These are phyloP conservation scores for Zychaea mexicana DNA, from an alignment of 371 early-diverging fungal species.

Conservation along the genomic window DNA sequence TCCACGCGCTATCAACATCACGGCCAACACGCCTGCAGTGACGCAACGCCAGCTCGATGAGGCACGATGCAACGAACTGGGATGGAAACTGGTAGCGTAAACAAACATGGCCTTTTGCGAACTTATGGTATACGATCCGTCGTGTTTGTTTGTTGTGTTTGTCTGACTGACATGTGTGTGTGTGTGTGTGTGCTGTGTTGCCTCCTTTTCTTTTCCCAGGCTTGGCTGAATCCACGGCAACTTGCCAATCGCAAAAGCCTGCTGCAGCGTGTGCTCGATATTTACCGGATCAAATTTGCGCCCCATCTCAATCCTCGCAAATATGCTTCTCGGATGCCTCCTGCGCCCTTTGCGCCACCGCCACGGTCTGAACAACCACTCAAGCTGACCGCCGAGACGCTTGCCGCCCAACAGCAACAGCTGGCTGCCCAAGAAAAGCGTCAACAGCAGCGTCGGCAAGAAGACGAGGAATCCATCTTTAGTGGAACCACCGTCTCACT, in stretches of 20 bases:
- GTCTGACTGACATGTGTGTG: not conserved
- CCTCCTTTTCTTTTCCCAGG: slow-evolving; percentile 8
- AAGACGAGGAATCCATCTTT: slow-evolving; percentile 23
- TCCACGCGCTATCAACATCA: slow-evolving; percentile 42
- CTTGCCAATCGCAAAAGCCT: slow-evolving; percentile 48
- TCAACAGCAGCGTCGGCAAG: slow-evolving; percentile 1
- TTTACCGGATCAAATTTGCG: slow-evolving; percentile 42
- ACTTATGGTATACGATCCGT: not conserved
- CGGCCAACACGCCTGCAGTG: slow-evolving; percentile 21
- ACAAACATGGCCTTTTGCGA: not conserved
- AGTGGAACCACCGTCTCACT: slow-evolving; percentile 47
- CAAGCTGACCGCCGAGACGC: slow-evolving; percentile 13
- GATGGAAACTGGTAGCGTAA: slow-evolving; percentile 45
- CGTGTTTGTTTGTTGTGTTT: not conserved
- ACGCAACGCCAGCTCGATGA: slow-evolving; percentile 43
- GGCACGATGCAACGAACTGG: slow-evolving; percentile 50
- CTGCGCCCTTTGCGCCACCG: slow-evolving; percentile 24
- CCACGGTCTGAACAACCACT: slow-evolving; percentile 12
- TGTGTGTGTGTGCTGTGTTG: not conserved
- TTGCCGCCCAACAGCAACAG: slow-evolving; percentile 22
- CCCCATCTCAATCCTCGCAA: slow-evolving; percentile 41
- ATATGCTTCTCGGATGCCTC: slow-evolving; percentile 38
- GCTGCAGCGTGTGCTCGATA: slow-evolving; percentile 47
- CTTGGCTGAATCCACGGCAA: slow-evolving; percentile 53
- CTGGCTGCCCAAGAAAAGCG: slow-evolving; percentile 11